phyloP scores from a whole-genome alignment of 805 yeast genomes.

The Candida nanaspora region DNA sequence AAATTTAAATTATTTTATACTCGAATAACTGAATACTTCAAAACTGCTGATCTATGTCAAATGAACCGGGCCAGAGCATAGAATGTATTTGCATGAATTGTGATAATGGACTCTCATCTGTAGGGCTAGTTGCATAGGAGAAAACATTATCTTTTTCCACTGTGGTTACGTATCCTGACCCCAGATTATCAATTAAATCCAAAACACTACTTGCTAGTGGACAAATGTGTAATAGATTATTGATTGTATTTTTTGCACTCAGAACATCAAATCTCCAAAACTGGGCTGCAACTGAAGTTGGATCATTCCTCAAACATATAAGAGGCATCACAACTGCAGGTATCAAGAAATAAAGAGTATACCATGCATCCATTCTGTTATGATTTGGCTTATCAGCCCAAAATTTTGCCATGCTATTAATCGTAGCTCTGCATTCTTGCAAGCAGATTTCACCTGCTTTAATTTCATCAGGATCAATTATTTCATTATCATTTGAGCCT shows the following conservation, averaged over 20 bases:
- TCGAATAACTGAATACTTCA: too few relatives aligned
- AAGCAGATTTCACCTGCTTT: constrained; percentile 8
- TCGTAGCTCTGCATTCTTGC: constrained; percentile 7
- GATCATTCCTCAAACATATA: constrained; percentile 8
- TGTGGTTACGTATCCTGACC: constrained; percentile 4
- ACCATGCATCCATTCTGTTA: constrained; percentile 13
- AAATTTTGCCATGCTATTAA: constrained; percentile 7
- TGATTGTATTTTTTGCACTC: constrained; percentile 3
- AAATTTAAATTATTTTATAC: too few relatives aligned
- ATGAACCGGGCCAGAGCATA: constrained; percentile 10
- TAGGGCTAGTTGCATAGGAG: constrained; percentile 2
- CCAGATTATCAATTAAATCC: constrained; percentile 6
- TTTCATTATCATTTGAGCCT: background rate
- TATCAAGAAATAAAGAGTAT: constrained; percentile 10
- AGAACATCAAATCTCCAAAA: constrained; percentile 6
- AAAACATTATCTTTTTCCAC: background rate
- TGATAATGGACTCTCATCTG: constrained; percentile 9
- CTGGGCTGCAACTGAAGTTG: constrained; percentile 1
- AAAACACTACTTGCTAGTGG: constrained; percentile 8
- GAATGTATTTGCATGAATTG: constrained; percentile 9
- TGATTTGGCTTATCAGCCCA: constrained; percentile 5
- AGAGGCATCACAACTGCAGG: constrained; percentile 12
- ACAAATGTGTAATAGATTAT: constrained; percentile 4
- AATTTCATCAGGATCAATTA: background rate
- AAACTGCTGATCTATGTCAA: constrained; percentile 10